Percentiles rank a stretch among this genome's conserved stretches.
These are phyloP conservation scores for Leishmania aethiopica DNA, from an alignment of 208 protist genomes.

Conservation along the genomic window DNA sequence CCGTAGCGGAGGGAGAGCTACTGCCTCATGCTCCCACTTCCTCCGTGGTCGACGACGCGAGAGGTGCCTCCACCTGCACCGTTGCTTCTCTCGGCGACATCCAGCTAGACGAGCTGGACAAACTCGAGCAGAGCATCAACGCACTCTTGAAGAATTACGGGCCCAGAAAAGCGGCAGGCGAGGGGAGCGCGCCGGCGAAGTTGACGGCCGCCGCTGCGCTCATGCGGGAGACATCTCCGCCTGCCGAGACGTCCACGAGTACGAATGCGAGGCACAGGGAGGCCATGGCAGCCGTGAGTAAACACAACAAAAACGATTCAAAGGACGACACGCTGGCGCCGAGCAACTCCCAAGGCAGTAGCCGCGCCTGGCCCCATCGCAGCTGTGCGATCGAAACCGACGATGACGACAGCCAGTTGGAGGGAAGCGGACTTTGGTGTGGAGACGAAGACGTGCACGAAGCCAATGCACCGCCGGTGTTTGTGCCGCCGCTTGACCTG, in stretches of 20 bases:
- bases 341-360: not conserved
- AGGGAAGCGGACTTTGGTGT: slow-evolving; percentile 4
- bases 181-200: not conserved
- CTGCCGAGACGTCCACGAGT: not conserved
- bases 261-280: not conserved
- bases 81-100: slow-evolving; percentile 1
- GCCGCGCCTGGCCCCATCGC: too few relatives aligned
- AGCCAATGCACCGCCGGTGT: not conserved
- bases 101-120: slow-evolving; percentile 20
- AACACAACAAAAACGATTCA: not conserved
- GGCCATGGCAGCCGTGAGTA: not conserved
- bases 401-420: not conserved
- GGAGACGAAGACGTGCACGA: slow-evolving; percentile 1
- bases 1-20: not conserved
- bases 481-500: slow-evolving; percentile 28
- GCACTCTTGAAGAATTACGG: slow-evolving; percentile 23
- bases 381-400: not conserved
- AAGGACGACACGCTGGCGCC: not conserved
- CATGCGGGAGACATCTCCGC: slow-evolving; percentile 1
- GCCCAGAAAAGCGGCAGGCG: not conserved
- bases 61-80: not conserved
- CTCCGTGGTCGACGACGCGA: too few relatives aligned
- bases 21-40: not conserved
- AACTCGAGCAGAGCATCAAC: slow-evolving; percentile 26
- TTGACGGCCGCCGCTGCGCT: slow-evolving; percentile 10